A percentile compares a stretch with the other conserved stretches of the same genome.
Conservation (phyloP, 257 asterid genomes). For the Penstemon davidsonii region DNA sequence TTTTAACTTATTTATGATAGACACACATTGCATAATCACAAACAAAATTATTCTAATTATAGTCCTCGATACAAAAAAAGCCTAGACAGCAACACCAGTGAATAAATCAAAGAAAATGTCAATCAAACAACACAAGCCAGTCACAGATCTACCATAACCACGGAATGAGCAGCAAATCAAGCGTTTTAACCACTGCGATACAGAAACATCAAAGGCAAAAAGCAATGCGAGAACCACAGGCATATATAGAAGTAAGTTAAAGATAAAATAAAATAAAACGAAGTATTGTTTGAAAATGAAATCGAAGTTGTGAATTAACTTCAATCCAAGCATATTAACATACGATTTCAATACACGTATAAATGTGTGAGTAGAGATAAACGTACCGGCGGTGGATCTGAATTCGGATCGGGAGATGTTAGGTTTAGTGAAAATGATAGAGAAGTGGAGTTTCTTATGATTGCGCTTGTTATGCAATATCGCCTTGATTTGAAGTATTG, state of each 20-base stretch:
- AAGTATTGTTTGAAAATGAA: background rate
- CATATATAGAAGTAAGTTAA: background rate
- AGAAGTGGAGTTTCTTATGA: slow-evolving; percentile 11
- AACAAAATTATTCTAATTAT: slow-evolving; percentile 13
- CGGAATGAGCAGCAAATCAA: slow-evolving; percentile 10
- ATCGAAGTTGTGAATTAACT: slow-evolving; percentile 6
- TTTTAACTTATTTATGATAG: slow-evolving; percentile 2
- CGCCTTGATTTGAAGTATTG: too few relatives aligned
- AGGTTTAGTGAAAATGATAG: slow-evolving; percentile 23
- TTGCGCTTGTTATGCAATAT: background rate
- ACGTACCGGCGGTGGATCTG: slow-evolving; percentile 32
- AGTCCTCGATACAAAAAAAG: slow-evolving; percentile 1
- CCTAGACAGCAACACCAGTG: background rate
- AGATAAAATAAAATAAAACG: too few relatives aligned
- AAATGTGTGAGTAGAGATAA: slow-evolving; percentile 6
- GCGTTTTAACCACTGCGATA: background rate
- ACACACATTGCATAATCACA: background rate
- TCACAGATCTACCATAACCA: slow-evolving; percentile 18
- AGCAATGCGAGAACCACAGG: background rate
- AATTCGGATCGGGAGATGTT: slow-evolving; percentile 12
- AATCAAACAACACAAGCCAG: slow-evolving; percentile 1
- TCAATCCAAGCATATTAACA: background rate
- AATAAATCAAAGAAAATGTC: background rate
- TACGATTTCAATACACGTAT: background rate
- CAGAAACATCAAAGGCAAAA: slow-evolving; percentile 1